Base-by-base conservation (phyloP, 305 asterid species). In the Fraxinus dipetala region DNA sequence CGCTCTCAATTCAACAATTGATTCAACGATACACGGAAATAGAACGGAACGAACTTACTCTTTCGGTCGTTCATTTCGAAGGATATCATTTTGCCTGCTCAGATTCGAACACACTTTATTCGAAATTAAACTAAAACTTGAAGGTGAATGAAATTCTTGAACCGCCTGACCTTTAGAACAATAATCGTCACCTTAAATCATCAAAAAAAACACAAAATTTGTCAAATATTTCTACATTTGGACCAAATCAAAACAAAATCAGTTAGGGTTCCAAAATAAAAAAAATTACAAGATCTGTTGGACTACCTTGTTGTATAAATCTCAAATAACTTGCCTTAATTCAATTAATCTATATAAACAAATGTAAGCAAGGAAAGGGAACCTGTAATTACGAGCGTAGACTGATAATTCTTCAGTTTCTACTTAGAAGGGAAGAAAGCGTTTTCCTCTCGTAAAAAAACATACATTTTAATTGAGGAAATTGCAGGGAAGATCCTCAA, bases 11-110 rank as follows among this genome's bases (percentile, higher is more conserved):
- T n/a, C 36, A 31, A 67, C 75, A 65, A 67, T 40, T 24, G 63
- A 18, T 6, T 40, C 14, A 28, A 43, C 20, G 11, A 80, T 16
- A n/a, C 70, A 80, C 1, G 14, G 14, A 7, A 79, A 75, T 20
- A 43, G 67, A 63, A 51, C 54, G 54, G 43, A 75, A 80, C 18
- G 16, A 22, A 81, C 96, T 85, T 82, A 91, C 96, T 93, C 80
- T 91, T 93, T 16, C 91, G 91, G 84, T 93, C 97, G 85, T 91
- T 91, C 97, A 91, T 93, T 88, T 93, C 97, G 80, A 93, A 89
- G 72, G 93, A 88, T 85, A 90, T 85, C 96, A 93, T 93, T 77
- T 88, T 34, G 86, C 86, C 80, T 79, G 80, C 76, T 83, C 82
- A 84, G 82, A 85, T 81, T 82, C 78, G 79, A 78, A 43, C 79